These are phyloP conservation scores for Fusarium transvaalense DNA, from an alignment of 2,329 filamentous ascomycete genomes.

Conservation along the genomic window DNA sequence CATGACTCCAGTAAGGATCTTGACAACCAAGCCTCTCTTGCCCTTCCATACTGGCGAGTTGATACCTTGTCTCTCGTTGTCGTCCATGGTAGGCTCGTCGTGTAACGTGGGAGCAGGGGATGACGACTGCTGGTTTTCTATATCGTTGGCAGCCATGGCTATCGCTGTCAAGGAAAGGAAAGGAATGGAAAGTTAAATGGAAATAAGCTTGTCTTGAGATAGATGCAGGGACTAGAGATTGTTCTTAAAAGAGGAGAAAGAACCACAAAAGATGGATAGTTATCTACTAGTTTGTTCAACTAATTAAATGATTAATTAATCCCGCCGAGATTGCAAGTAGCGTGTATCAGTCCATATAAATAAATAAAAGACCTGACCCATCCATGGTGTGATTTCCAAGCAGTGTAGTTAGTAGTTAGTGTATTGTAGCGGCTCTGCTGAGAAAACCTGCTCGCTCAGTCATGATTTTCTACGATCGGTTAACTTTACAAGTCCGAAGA, in stretches of 20 bases:
- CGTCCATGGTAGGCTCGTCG: constrained; percentile 13
- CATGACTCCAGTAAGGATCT: constrained; percentile 36
- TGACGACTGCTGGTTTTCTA: constrained; percentile 24
- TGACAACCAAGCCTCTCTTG: constrained; percentile 13
- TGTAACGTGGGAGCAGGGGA: constrained; percentile 36
- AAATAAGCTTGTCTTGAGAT: neutral
- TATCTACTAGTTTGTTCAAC: neutral
- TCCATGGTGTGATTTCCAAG: constrained; percentile 1
- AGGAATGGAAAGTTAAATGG: neutral
- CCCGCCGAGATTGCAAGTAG: constrained; percentile 1
- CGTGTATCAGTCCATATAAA: neutral
- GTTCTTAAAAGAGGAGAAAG: neutral
- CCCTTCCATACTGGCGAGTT: constrained; percentile 28
- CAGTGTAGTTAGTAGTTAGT: no score
- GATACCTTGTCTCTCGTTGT: constrained; percentile 18
- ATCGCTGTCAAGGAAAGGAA: neutral
- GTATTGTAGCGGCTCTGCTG: neutral
- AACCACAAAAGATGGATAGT: neutral
- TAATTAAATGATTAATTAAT: no score
- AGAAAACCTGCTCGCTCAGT: neutral
- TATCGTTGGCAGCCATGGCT: constrained; percentile 12
- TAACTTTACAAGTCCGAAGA: constrained; percentile 5
- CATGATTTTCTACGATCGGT: neutral
- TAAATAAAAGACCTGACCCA: constrained; percentile 18
- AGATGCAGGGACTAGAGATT: neutral